A percentile compares a stretch with the other conserved stretches of the same genome.
Evolutionary conservation across 2,329 filamentous ascomycete species (phyloP).

Genomic region (Pseudodiploospora longispora): DNA sequence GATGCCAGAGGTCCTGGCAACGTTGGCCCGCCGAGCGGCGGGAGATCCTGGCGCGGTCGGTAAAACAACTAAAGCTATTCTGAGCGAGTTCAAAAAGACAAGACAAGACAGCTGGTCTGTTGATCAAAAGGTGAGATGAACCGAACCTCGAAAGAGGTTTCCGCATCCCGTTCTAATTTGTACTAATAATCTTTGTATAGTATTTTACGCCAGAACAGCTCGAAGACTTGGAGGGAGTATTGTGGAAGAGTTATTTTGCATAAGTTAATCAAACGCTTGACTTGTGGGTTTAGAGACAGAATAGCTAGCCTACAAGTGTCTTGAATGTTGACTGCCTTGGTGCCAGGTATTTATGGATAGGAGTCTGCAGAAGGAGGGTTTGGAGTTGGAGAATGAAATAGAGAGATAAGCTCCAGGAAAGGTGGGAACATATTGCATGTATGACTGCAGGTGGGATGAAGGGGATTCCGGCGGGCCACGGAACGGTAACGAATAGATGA

Average conservation of each 20-base stretch:
- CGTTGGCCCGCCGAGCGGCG: conserved; percentile 75
- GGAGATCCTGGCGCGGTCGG: conserved; percentile 87
- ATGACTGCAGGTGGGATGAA: too few species aligned
- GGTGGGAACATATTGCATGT: too few species aligned
- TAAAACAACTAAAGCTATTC: conserved; percentile 86
- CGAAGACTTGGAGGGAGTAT: conserved; percentile 87
- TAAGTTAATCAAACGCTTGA: conserved; percentile 30
- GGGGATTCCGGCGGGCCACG: too few species aligned
- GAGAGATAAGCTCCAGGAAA: too few species aligned
- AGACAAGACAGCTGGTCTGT: conserved; percentile 97
- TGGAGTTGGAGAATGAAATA: too few species aligned
- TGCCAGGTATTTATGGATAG: too few species aligned
- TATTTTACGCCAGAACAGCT: conserved; percentile 87
- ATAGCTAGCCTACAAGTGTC: too few species aligned
- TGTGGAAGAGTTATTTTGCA: conserved; percentile 99
- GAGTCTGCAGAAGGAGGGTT: too few species aligned
- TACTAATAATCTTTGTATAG: conserved; percentile 26
- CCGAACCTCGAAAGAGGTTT: background rate
- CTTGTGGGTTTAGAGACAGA: too few species aligned
- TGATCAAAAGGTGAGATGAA: conserved; percentile 79
- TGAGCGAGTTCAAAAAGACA: conserved; percentile 99
- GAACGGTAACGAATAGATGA: too few species aligned
- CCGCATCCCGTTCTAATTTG: too few species aligned
- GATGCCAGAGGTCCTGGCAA: conserved; percentile 89
- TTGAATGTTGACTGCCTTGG: too few species aligned